phyloP scores from a whole-genome alignment of 176 grass and related monocot genomes.

The Leersia perrieri region DNA sequence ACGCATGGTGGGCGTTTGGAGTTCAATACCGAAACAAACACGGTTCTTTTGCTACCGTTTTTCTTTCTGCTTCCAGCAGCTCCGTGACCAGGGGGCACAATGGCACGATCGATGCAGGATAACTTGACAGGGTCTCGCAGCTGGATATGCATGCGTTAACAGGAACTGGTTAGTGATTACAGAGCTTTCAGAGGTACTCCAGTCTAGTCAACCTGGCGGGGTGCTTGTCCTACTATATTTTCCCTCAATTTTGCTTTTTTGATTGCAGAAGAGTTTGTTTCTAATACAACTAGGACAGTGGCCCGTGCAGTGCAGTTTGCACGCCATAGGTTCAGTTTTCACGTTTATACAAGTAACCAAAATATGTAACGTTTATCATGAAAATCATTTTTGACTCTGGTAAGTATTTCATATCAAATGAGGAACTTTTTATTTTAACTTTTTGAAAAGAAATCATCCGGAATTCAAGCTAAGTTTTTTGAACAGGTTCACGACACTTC shows the following conservation, averaged over 20 bases:
- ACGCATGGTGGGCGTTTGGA: neutral
- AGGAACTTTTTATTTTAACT: no score
- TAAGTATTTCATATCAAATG: no score
- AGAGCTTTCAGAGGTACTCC: neutral
- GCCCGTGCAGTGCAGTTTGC: no score
- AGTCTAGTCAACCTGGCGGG: neutral
- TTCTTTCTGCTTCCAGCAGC: neutral
- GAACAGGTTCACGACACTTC: no score
- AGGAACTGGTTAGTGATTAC: no score
- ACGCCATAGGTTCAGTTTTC: no score
- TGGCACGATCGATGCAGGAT: neutral
- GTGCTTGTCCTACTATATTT: neutral
- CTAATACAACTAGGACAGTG: neutral
- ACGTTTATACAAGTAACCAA: no score
- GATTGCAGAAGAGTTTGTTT: neutral
- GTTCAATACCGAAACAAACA: conserved; percentile 7
- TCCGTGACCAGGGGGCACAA: neutral
- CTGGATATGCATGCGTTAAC: neutral
- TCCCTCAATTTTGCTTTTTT: neutral
- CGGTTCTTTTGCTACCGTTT: neutral
- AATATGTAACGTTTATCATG: no score
- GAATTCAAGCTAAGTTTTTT: no score
- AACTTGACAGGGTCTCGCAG: neutral
- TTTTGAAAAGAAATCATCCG: no score
- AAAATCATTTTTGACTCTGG: no score